Evolutionary conservation across 768 basidiomycete species (phyloP).

Genomic region (Termitomyces sp.): DNA sequence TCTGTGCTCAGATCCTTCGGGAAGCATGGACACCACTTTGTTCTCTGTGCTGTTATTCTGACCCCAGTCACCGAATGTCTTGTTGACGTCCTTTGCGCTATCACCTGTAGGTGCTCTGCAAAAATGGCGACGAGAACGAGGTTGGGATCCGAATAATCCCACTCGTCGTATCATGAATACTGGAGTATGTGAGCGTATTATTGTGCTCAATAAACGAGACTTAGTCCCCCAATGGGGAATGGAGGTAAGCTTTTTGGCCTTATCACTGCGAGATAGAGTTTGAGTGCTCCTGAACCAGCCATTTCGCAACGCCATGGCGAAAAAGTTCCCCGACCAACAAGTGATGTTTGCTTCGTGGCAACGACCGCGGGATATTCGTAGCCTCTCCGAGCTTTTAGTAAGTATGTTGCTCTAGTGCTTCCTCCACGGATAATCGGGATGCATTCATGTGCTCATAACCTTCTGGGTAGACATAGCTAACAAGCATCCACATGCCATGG

Average conservation of each 20-base stretch:
- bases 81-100: neutral
- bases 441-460: constrained; percentile 3
- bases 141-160: constrained; percentile 44
- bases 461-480: constrained; percentile 58
- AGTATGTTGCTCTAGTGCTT: constrained; percentile 45
- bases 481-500: constrained; percentile 61
- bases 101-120: constrained; percentile 47
- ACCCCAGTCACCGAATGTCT: neutral
- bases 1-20: neutral
- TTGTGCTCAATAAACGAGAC: constrained; percentile 93
- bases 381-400: constrained; percentile 62
- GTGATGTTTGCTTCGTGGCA: constrained; percentile 73
- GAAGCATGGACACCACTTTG: neutral
- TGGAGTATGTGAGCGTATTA: constrained; percentile 71
- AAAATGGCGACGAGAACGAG: constrained; percentile 66
- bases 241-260: constrained; percentile 47
- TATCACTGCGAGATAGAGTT: constrained; percentile 1
- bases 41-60: neutral
- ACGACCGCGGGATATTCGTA: constrained; percentile 55
- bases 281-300: constrained; percentile 40
- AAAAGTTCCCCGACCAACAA: constrained; percentile 65
- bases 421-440: constrained; percentile 2
- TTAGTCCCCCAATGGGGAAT: constrained; percentile 86
- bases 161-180: constrained; percentile 32
- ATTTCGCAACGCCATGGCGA: constrained; percentile 66